These are phyloP conservation scores for Angomonas ambiguus DNA, from an alignment of 208 protist genomes.

Conservation along the genomic window DNA sequence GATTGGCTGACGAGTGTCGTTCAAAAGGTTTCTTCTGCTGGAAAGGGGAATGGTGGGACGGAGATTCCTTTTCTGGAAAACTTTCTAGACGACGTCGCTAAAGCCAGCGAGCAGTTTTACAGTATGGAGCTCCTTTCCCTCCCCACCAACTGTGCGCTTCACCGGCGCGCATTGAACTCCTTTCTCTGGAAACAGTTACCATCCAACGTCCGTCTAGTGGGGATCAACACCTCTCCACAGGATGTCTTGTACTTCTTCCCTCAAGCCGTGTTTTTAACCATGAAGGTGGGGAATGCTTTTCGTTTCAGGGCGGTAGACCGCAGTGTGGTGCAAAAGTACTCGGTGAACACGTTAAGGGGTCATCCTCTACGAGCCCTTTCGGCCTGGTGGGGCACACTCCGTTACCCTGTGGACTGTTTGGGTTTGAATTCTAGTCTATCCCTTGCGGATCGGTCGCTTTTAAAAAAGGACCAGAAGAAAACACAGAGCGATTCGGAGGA, in stretches of 20 bases:
- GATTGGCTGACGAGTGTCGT: too few species aligned
- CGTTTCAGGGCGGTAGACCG: conserved; percentile 62
- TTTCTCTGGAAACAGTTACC: conserved; percentile 58
- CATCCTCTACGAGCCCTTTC: conserved; percentile 25
- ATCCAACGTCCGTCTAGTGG: conserved; percentile 51
- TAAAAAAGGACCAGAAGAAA: not conserved
- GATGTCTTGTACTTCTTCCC: conserved; percentile 69
- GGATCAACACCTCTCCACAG: conserved; percentile 52
- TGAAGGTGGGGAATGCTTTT: conserved; percentile 63
- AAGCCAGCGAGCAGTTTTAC: conserved; percentile 29
- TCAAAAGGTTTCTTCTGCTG: too few species aligned
- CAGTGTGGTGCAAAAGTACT: conserved; percentile 30
- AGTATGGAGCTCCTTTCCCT: conserved; percentile 25
- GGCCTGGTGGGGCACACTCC: conserved; percentile 8
- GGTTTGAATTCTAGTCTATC: conserved; percentile 31
- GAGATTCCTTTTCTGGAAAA: not conserved
- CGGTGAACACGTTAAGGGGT: conserved; percentile 9
- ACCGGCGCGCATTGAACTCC: conserved; percentile 28
- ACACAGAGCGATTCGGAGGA: conserved; percentile 12
- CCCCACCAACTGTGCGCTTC: conserved; percentile 34
- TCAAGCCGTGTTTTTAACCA: conserved; percentile 52
- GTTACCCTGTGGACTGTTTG: conserved; percentile 12
- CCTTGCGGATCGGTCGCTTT: conserved; percentile 5
- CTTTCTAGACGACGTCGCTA: conserved; percentile 22
- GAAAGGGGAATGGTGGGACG: too few species aligned